Base-by-base conservation (phyloP, 805 yeast genomes). In the Wickerhamiella sergipiensis region DNA sequence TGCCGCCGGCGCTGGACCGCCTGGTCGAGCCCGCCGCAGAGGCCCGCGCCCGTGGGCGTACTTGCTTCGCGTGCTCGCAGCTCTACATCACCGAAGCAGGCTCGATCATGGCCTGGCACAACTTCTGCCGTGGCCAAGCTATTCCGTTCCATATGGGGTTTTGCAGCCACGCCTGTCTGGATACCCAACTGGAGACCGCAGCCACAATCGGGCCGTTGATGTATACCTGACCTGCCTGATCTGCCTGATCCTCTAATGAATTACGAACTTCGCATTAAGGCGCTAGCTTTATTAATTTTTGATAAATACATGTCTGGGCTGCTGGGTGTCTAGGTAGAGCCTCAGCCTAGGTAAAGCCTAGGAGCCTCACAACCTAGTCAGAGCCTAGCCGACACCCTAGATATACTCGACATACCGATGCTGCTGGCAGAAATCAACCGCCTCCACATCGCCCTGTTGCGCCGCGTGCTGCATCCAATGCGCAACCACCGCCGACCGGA, bases 401-500 rank as follows among this genome's bases (percentile, higher is more conserved):
- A 50, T 49, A 46, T 47, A 50, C 21, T 48, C 51, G 9, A 40
- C 21, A 45, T 45, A 45, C 17, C 33, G 48, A 24, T 43, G 48
- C 23, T 29, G 38, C 19, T 43, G 33, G 42, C 52, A 52, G 17
- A 29, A 50, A 45, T 44, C 50, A 8, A 31, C 24, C 15, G 55
- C 55, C 36, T 40, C 44, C 2, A 42, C 36, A 22, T 52, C 52
- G 43, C 55, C 55, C 45, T 45, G 47, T 38, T 52, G 52, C 17
- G 55, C 55, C 5, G 60, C 59, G 23, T 51, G 44, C 26, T 50
- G 50, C 51, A 54, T 44, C 62, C 62, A 59, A 53, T 59, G 61
- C 23, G 52, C 49, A 3, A 50, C 52, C 4, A 59, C 58, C 0
- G 60, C 59, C 21, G 53, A 52, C 10, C 61, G 55, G 36, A 50